phyloP scores from a whole-genome alignment of 768 basidiomycete genomes.

The Pleurotus cornucopiae region DNA sequence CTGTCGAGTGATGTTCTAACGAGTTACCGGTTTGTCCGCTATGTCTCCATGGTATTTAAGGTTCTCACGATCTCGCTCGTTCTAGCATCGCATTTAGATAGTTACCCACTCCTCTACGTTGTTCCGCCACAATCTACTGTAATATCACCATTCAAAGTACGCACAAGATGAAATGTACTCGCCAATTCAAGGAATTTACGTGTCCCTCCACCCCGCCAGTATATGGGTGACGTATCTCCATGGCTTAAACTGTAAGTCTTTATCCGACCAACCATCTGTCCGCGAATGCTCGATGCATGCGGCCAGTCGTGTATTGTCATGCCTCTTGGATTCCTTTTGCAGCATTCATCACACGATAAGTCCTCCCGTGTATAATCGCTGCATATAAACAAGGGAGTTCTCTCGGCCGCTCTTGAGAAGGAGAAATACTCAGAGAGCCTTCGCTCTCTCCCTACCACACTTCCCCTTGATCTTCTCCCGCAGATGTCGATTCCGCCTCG shows the following conservation, averaged over 20 bases:
- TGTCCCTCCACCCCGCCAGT: too few relatives aligned
- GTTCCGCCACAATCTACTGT: background rate
- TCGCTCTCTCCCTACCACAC: background rate
- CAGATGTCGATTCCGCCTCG: background rate
- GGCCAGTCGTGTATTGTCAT: background rate
- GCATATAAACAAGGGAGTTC: background rate
- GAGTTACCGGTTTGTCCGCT: conserved; percentile 6
- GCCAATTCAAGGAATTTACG: too few relatives aligned
- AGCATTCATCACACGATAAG: background rate
- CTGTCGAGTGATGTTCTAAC: conserved; percentile 23
- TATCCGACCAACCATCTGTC: too few relatives aligned
- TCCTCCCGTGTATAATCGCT: background rate
- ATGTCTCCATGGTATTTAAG: conserved; percentile 6
- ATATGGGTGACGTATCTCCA: too few relatives aligned
- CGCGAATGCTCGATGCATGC: background rate
- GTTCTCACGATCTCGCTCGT: background rate
- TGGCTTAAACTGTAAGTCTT: too few relatives aligned
- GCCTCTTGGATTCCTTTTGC: background rate
- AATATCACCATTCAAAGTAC: background rate
- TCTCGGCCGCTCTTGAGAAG: background rate
- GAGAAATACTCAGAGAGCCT: background rate
- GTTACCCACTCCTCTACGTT: background rate
- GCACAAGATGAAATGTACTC: background rate
- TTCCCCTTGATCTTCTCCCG: background rate
- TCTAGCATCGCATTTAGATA: conserved; percentile 10